These are phyloP conservation scores for Ceratocystis cubensis DNA, from an alignment of 2,329 filamentous ascomycete species.

Conservation along the genomic window DNA sequence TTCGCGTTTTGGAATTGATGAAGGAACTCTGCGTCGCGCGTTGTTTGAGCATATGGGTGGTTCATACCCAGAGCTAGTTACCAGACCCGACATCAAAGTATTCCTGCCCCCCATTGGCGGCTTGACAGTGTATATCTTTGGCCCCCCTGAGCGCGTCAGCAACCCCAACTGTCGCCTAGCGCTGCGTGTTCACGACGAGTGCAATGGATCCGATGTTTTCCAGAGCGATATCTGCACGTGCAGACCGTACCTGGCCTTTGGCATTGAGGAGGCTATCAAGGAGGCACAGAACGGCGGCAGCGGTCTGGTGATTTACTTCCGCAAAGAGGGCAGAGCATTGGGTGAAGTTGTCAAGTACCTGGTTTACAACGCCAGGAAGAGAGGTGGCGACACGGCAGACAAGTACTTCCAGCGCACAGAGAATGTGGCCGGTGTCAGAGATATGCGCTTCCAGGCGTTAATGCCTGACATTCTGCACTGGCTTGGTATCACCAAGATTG, in stretches of 20 bases:
- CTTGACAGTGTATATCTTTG: conserved; percentile 93
- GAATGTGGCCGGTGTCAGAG: conserved; percentile 93
- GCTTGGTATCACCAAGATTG: conserved; percentile 97
- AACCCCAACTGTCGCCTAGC: conserved; percentile 71
- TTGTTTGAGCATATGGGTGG: conserved; percentile 94
- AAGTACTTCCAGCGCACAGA: conserved; percentile 97
- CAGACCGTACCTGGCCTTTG: conserved; percentile 88
- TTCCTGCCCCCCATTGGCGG: conserved; percentile 92
- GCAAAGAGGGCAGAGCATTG: conserved; percentile 87
- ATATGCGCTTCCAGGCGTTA: conserved; percentile 93
- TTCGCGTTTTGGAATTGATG: conserved; percentile 87
- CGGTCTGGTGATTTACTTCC: conserved; percentile 95
- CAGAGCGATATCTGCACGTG: conserved; percentile 97
- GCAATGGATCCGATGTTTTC: conserved; percentile 95
- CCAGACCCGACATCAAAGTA: conserved; percentile 82
- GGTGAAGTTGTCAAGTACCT: conserved; percentile 92
- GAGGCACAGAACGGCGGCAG: conserved; percentile 89
- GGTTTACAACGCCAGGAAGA: conserved; percentile 69
- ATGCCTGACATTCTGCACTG: conserved; percentile 98
- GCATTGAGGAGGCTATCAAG: conserved; percentile 93
- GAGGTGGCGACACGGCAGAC: conserved; percentile 65
- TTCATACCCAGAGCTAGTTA: conserved; percentile 93
- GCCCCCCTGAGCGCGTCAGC: conserved; percentile 85
- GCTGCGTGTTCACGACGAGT: conserved; percentile 68
- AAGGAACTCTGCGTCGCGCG: conserved; percentile 71